Conservation (phyloP, 306 rosid genomes). For the Cicer yamashitae region DNA sequence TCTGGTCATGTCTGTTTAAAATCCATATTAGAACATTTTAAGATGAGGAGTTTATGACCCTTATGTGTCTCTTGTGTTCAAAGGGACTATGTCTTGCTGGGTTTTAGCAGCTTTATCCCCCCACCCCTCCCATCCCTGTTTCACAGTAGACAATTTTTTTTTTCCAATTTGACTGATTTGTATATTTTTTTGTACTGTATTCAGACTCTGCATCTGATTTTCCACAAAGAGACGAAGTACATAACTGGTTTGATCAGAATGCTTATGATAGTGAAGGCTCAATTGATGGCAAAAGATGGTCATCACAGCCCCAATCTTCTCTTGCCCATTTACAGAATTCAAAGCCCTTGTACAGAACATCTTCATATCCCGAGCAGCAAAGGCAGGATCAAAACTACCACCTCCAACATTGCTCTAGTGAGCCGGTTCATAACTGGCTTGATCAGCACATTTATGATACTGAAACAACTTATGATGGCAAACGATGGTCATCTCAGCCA, state of each 20-base stretch:
- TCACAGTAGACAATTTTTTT: constrained; percentile 11
- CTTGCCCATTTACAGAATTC: constrained; percentile 50
- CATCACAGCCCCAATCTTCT: constrained; percentile 72
- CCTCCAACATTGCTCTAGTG: constrained; percentile 72
- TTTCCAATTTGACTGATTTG: constrained; percentile 27
- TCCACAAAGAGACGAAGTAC: constrained; percentile 52
- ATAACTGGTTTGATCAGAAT: constrained; percentile 52
- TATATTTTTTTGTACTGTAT: constrained; percentile 34
- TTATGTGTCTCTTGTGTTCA: constrained; percentile 14
- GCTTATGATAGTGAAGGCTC: constrained; percentile 55
- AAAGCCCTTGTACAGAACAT: constrained; percentile 74
- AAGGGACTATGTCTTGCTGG: constrained; percentile 8
- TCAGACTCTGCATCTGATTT: constrained; percentile 53
- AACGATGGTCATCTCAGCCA: constrained; percentile 64
- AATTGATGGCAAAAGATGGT: constrained; percentile 58
- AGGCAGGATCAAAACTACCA: constrained; percentile 61
- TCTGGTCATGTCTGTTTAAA: constrained; percentile 33
- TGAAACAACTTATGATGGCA: constrained; percentile 57
- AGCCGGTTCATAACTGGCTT: constrained; percentile 65
- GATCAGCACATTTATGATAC: constrained; percentile 52
- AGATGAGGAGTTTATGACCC: neutral
- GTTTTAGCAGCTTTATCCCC: constrained; percentile 1
- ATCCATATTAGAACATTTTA: constrained; percentile 16
- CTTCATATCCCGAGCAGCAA: constrained; percentile 89
- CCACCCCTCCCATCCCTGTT: constrained; percentile 5